Evolutionary conservation across 2,329 filamentous ascomycete genomes (phyloP).

Genomic region (Monascus ruber): DNA sequence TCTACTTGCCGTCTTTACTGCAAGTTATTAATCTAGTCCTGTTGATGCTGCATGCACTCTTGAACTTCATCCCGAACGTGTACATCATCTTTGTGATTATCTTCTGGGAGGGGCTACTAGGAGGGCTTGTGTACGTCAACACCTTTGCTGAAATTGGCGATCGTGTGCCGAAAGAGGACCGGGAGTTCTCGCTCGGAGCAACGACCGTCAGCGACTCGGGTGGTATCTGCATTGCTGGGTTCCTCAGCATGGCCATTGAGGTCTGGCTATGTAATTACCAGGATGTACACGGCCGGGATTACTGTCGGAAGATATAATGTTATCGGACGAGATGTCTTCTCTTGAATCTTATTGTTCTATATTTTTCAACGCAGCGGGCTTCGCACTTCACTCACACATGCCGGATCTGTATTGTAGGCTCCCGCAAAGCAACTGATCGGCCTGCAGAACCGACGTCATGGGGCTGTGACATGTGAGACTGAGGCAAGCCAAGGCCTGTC

Average conservation of each 20-base stretch:
- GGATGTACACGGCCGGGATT: constrained; percentile 65
- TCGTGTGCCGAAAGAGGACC: constrained; percentile 60
- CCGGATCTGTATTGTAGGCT: no score
- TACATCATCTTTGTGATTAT: constrained; percentile 76
- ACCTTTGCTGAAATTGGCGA: constrained; percentile 93
- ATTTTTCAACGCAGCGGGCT: no score
- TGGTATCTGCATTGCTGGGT: constrained; percentile 79
- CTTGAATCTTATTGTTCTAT: no score
- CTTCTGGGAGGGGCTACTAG: constrained; percentile 89
- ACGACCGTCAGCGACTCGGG: constrained; percentile 86
- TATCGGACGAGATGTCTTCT: no score
- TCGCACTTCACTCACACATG: no score
- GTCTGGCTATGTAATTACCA: constrained; percentile 74
- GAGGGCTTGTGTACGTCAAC: constrained; percentile 87
- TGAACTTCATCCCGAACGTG: constrained; percentile 71
- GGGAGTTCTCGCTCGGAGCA: constrained; percentile 83
- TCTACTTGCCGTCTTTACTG: constrained; percentile 73
- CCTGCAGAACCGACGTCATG: no score
- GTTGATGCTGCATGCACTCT: constrained; percentile 64
- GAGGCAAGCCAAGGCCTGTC: no score
- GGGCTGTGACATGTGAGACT: no score
- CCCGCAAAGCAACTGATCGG: no score
- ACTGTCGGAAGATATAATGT: constrained; percentile 45
- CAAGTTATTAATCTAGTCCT: constrained; percentile 68
- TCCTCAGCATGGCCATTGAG: constrained; percentile 74